Evolutionary conservation across 305 asterid genomes (phyloP).

Genomic region (Solanum aculeatissimum): DNA sequence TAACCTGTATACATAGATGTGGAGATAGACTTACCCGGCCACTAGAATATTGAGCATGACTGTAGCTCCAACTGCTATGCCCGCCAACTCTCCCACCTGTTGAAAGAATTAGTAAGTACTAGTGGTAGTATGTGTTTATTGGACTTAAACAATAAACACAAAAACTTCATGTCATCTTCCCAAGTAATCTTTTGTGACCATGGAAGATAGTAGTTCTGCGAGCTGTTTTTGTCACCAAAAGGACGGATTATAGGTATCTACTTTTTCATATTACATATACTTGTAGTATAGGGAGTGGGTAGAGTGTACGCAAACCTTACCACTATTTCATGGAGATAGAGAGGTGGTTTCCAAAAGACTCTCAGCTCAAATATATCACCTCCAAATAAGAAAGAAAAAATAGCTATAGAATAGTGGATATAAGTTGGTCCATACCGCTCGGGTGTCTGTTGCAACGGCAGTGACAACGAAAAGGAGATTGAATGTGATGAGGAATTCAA

Average conservation of each 20-base stretch:
- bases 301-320: no score
- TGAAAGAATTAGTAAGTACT: background rate
- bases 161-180: background rate
- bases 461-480: slow-evolving; percentile 81
- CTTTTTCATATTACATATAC: background rate
- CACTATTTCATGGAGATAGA: no score
- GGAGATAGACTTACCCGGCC: slow-evolving; percentile 53
- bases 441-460: slow-evolving; percentile 90
- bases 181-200: background rate
- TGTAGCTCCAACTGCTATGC: slow-evolving; percentile 91
- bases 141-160: background rate
- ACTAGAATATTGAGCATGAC: slow-evolving; percentile 83
- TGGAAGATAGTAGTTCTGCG: background rate
- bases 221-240: background rate
- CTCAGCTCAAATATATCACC: no score
- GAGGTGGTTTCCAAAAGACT: no score
- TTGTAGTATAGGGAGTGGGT: no score
- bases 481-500: slow-evolving; percentile 83
- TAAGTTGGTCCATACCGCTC: slow-evolving; percentile 39
- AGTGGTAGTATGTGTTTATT: background rate
- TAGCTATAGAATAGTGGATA: no score
- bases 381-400: no score
- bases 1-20: background rate
- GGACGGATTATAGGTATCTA: background rate
- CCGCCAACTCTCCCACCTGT: slow-evolving; percentile 86